These are phyloP conservation scores for Sextonia rubra DNA, from an alignment of 164 flowering plant species.

Conservation along the genomic window DNA sequence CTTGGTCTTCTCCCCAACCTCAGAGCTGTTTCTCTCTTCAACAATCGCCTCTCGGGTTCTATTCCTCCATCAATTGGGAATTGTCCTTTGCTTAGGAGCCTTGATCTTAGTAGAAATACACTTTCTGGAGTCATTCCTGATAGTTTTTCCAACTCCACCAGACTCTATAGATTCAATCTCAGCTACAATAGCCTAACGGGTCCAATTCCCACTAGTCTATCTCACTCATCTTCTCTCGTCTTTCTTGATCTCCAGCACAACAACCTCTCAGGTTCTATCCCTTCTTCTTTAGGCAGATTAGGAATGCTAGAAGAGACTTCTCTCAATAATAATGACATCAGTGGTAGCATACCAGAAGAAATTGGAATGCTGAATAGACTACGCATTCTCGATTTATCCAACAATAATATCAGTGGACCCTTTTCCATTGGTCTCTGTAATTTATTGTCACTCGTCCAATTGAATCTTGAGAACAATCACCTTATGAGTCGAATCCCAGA, in stretches of 20 bases:
- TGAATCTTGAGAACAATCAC: constrained; percentile 46
- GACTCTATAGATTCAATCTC: constrained; percentile 62
- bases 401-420: constrained; percentile 55
- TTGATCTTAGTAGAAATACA: constrained; percentile 72
- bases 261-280: constrained; percentile 72
- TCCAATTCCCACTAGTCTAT: constrained; percentile 46
- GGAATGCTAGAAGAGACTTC: constrained; percentile 43
- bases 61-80: constrained; percentile 69
- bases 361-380: constrained; percentile 45
- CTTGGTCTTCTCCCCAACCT: constrained; percentile 67
- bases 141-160: constrained; percentile 52
- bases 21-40: constrained; percentile 75
- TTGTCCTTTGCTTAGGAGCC: constrained; percentile 49
- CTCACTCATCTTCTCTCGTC: constrained; percentile 46
- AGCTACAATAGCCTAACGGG: constrained; percentile 70
- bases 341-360: constrained; percentile 55
- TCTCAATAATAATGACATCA: constrained; percentile 47
- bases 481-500: constrained; percentile 44
- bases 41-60: constrained; percentile 76
- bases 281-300: constrained; percentile 45
- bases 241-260: constrained; percentile 70
- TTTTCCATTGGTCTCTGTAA: constrained; percentile 42
- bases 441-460: constrained; percentile 35
- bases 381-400: constrained; percentile 49
- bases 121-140: constrained; percentile 68